These are phyloP conservation scores for Dactylonectria estremocensis DNA, from an alignment of 2,329 filamentous ascomycete species.

Conservation along the genomic window DNA sequence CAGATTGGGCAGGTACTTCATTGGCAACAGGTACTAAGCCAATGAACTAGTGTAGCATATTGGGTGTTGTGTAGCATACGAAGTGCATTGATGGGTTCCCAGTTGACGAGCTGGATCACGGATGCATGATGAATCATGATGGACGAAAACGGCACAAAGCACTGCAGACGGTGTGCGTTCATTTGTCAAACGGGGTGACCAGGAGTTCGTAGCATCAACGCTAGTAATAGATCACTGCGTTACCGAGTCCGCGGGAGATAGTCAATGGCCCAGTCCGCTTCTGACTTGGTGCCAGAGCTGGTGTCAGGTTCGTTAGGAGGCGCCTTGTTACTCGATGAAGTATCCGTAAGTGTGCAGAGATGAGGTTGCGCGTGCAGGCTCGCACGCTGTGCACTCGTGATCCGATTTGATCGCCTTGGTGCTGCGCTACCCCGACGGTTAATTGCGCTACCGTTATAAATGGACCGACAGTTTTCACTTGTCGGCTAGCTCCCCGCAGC, in stretches of 20 bases:
- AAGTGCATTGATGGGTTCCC: conserved; percentile 5
- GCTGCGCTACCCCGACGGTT: background rate
- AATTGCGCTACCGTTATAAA: conserved; percentile 1
- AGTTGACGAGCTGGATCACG: background rate
- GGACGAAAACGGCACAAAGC: background rate
- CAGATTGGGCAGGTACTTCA: conserved; percentile 3
- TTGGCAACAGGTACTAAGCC: conserved; percentile 1
- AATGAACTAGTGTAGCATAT: conserved; percentile 10
- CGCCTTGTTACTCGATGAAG: conserved; percentile 18
- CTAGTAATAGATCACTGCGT: background rate
- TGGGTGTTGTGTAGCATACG: background rate
- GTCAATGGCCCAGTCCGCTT: background rate
- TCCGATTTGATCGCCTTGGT: background rate
- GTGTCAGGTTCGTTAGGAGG: background rate
- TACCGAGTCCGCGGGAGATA: conserved; percentile 20
- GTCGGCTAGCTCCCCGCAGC: background rate
- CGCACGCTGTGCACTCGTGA: background rate
- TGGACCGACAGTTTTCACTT: background rate
- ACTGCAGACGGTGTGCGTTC: background rate
- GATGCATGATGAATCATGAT: conserved; percentile 22
- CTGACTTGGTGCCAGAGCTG: too few relatives aligned
- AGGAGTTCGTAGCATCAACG: conserved; percentile 13
- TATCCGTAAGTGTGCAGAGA: conserved; percentile 14
- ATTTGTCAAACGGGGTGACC: background rate
- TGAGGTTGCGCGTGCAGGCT: background rate